Evolutionary conservation across 768 basidiomycete genomes (phyloP), one percentile per base, ranked within the genome.

Genomic region (Mycena filopes): DNA sequence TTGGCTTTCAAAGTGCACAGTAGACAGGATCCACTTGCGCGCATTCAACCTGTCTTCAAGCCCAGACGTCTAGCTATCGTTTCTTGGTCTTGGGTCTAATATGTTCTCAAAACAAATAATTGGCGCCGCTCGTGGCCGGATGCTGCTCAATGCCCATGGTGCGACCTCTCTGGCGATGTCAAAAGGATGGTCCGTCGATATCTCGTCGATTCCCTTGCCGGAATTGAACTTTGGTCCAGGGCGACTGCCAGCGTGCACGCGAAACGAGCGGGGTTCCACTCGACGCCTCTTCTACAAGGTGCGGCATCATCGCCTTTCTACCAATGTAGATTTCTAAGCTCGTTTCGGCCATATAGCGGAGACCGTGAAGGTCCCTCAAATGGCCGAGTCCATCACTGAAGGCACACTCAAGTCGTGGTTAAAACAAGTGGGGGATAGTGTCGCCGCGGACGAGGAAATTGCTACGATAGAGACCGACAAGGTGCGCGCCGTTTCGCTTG

Each of bases 381-480:
- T 98, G 95, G 94, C 97, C 28, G 96, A 98, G 77, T 98, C 96
- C 66, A 98, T 99, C 79, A 94, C 94, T 40, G 97, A 99, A 78
- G 97, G 97, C 38, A 99, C 97, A 6, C 83, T 99, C 55, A 98
- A 96, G 81, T 84, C 92, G 28, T 99, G 95, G 95, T 84, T 87
- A 70, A 98, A 98, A 82, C 87, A 96, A 79, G 89, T 93, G 55
- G 97, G 97, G 16, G 97, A 99, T 75, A 85, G 82, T 62, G 96
- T 99, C 60, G 87, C 90, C 75, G 90, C 83, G 29, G 97, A 99
- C 75, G 97, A 99, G 80, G 97, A 99, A 81, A 85, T 99, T 45
- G 97, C 95, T 18, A 97, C 95, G 47, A 98, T 99, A 69, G 97
- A 99, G 82, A 99, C 97, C 10, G 97, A 99, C 85, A 98, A 99